These are phyloP conservation scores for Chlorella sp. DNA, from an alignment of 139 green algal genomes.

Conservation along the genomic window DNA sequence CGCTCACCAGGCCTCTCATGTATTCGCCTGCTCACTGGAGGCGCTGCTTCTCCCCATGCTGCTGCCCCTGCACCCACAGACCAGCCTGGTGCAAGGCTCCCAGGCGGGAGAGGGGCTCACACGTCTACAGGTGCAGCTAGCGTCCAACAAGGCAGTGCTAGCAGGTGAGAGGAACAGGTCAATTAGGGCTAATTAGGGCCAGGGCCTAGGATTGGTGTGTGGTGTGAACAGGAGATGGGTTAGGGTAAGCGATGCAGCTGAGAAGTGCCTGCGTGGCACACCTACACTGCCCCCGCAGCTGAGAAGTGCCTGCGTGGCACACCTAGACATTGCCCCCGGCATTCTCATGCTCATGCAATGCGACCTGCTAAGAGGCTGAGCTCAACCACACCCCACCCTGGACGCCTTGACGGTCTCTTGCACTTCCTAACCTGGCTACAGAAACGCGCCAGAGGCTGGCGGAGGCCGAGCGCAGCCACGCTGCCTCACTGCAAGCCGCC, in stretches of 20 bases:
- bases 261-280: too few relatives aligned
- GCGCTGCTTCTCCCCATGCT: too few relatives aligned
- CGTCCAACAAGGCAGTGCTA: conserved; percentile 3
- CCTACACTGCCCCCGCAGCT: too few relatives aligned
- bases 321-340: too few relatives aligned
- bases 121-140: background rate
- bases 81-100: background rate
- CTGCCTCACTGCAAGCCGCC: background rate
- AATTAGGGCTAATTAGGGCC: background rate
- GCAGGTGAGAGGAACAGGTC: conserved; percentile 3
- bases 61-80: background rate
- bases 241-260: background rate
- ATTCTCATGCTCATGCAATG: too few relatives aligned
- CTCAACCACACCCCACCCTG: too few relatives aligned
- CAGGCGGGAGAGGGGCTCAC: conserved; percentile 1
- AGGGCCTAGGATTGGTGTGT: background rate
- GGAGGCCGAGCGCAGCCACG: background rate
- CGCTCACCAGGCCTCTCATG: too few relatives aligned
- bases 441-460: background rate
- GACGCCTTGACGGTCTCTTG: background rate
- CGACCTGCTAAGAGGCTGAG: too few relatives aligned
- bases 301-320: too few relatives aligned
- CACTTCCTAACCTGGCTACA: background rate
- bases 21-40: too few relatives aligned
- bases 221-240: background rate